Evolutionary conservation across 768 basidiomycete genomes (phyloP), one percentile per base, ranked within the genome.

Genomic region (Podaxis rugospora): DNA sequence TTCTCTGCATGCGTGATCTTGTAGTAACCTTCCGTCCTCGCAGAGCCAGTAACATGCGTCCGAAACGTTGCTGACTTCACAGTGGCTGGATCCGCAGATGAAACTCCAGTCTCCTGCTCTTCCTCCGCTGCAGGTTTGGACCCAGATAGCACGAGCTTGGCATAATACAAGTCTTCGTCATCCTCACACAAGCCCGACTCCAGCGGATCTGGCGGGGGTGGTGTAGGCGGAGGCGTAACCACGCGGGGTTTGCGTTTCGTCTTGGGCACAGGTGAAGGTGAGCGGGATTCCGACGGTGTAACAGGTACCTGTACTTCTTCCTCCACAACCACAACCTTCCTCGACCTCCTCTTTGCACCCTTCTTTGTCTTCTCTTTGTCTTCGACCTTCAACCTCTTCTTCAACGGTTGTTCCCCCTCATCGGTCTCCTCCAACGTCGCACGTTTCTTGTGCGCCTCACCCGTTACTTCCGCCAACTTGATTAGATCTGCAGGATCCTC

Each of bases 11-110:
- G 90, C 0, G 93, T 88, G 71, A 98, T 93, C 78, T 94, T 92
- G 83, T 96, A 96, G 74, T 88, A 95, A 3, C 97, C 96, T 72
- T 98, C 93, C 1, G 95, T 93, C 14, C 96, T 86, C 16, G 94
- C 93, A 35, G 92, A 90, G 23, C 95, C 95, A 1, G 90, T 90
- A 52, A 84, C 65, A 69, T 96, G 94, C 56, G 85, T 86, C 39
- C 89, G 87, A 74, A 86, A 84, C n/a, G 83, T 76, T 5, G 80
- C 78, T 1, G 76, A 67, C 44, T 80, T 79, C 9, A 72, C 61
- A 18, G 42, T 5, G 18, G 16, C 16, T 7, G 68, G 35, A 52
- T 68, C 60, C 37, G 14, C 32, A 4, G n/a, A n/a, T 16, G 13
- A 5, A 7, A 4, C 40, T 1, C 6, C 42, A 4, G 39, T 23